Evolutionary conservation across 169 alveolate species (phyloP).

Genomic region (Plasmodium relictum): DNA sequence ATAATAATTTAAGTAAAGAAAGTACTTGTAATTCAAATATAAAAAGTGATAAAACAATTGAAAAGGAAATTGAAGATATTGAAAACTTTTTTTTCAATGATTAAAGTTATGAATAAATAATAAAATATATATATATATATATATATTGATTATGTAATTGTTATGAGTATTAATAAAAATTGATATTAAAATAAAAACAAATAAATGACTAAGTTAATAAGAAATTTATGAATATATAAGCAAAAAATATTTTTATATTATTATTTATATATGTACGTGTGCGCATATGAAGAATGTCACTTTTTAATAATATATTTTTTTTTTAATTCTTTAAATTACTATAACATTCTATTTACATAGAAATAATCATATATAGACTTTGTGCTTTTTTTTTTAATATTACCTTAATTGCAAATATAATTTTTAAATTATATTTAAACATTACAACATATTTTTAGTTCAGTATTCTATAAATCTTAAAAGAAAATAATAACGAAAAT

Average conservation of each 20-base stretch:
- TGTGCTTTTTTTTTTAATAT: no score
- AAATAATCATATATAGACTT: no score
- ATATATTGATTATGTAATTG: neutral
- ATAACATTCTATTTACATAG: no score
- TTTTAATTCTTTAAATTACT: no score
- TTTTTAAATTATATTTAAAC: no score
- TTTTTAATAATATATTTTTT: no score
- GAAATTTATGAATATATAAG: conserved; percentile 3
- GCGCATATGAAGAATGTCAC: no score
- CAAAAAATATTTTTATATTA: neutral
- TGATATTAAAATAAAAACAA: neutral
- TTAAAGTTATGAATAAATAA: conserved; percentile 6
- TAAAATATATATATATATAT: neutral
- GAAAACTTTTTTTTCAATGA: conserved; percentile 59
- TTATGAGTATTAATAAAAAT: conserved; percentile 16
- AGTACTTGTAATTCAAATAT: neutral
- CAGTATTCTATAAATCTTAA: no score
- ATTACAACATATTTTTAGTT: no score
- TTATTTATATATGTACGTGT: no score
- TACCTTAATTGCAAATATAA: no score
- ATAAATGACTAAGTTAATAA: conserved; percentile 1
- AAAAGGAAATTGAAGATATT: conserved; percentile 48
- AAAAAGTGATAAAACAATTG: conserved; percentile 6
- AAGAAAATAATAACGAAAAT: no score
- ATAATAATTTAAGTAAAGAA: neutral